Conservation (phyloP, 2,329 filamentous ascomycete species). For the Aspergillus melleus region DNA sequence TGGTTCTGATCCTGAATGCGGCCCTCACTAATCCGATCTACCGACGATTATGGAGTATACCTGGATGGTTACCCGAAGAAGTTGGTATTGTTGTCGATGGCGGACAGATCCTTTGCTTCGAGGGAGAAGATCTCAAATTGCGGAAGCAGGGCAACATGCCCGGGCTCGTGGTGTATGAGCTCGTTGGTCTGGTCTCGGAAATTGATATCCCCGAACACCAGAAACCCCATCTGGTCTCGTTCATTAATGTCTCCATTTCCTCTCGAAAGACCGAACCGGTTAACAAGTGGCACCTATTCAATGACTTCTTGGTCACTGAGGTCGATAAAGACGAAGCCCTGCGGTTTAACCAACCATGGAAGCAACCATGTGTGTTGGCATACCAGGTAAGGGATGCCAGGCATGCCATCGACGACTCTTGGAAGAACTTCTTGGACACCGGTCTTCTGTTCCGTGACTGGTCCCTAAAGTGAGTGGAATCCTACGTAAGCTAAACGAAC, state of each 20-base stretch:
- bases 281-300: constrained; percentile 92
- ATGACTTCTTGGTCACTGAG: constrained; percentile 88
- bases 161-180: constrained; percentile 82
- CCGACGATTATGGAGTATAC: constrained; percentile 76
- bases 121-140: constrained; percentile 82
- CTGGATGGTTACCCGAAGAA: constrained; percentile 89
- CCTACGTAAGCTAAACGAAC: not conserved
- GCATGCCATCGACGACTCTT: constrained; percentile 79
- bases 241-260: constrained; percentile 72
- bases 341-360: constrained; percentile 88
- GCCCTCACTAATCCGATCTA: constrained; percentile 72
- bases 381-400: constrained; percentile 82
- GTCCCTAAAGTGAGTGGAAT: constrained; percentile 48
- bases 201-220: constrained; percentile 83
- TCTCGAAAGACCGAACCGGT: constrained; percentile 51
- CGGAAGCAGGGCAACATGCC: constrained; percentile 78
- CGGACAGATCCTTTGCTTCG: constrained; percentile 92
- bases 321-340: constrained; percentile 81
- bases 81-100: constrained; percentile 89
- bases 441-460: constrained; percentile 78
- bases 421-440: constrained; percentile 83
- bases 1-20: constrained; percentile 83
- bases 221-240: constrained; percentile 85
- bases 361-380: constrained; percentile 81
- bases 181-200: constrained; percentile 85